These are phyloP conservation scores for Saksenaea oblongispora DNA, from an alignment of 371 early-diverging fungal genomes.

Conservation along the genomic window DNA sequence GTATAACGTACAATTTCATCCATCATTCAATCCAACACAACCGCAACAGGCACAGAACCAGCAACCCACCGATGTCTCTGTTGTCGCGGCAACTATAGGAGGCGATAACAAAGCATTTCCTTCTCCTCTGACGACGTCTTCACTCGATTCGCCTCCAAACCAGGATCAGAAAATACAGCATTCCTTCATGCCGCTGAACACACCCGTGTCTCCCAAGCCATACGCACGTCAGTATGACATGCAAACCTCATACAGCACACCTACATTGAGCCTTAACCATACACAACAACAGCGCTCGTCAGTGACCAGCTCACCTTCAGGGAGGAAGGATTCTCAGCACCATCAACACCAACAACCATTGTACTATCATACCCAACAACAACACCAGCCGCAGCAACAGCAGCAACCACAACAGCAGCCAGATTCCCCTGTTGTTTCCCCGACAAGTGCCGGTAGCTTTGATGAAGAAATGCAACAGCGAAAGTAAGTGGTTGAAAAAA, in stretches of 20 bases:
- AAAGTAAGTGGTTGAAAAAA: slow-evolving; percentile 28
- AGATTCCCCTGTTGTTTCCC: slow-evolving; percentile 21
- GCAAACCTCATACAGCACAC: slow-evolving; percentile 15
- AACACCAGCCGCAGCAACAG: slow-evolving; percentile 7
- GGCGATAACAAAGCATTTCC: slow-evolving; percentile 30
- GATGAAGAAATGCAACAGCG: slow-evolving; percentile 41
- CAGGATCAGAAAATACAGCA: slow-evolving; percentile 16
- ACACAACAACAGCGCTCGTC: slow-evolving; percentile 8
- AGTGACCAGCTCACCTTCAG: not conserved
- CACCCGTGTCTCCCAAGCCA: slow-evolving; percentile 21
- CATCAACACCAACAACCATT: not conserved
- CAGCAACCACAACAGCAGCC: slow-evolving; percentile 8
- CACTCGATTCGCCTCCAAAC: slow-evolving; percentile 39
- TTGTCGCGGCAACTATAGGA: slow-evolving; percentile 10
- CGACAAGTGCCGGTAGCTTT: slow-evolving; percentile 28
- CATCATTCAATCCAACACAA: slow-evolving; percentile 16
- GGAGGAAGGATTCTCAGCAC: not conserved
- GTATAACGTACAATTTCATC: slow-evolving; percentile 36
- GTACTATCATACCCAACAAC: slow-evolving; percentile 12
- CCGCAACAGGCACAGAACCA: slow-evolving; percentile 21
- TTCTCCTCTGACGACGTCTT: slow-evolving; percentile 39
- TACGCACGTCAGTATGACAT: slow-evolving; percentile 12
- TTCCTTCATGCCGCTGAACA: slow-evolving; percentile 20
- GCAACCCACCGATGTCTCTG: slow-evolving; percentile 10
- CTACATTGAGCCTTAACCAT: slow-evolving; percentile 12